Evolutionary conservation across 2,329 filamentous ascomycete species (phyloP).

Genomic region (Calonectria crousiana): DNA sequence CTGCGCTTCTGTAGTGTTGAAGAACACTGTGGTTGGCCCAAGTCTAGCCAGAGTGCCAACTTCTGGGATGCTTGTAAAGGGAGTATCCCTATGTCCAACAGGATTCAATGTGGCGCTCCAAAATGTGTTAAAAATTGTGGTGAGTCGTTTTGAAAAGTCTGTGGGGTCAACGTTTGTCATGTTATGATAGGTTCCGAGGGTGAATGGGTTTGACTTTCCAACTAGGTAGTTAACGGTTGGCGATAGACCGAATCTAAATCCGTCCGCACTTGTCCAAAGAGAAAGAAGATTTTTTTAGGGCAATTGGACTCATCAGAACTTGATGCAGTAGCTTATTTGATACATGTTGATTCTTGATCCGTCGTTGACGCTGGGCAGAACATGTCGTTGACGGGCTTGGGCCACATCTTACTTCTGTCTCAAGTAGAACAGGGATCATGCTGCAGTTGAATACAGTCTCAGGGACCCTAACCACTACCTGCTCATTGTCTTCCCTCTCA

Average conservation of each 20-base stretch:
- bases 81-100: background rate
- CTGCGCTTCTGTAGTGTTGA: no score
- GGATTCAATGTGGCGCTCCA: background rate
- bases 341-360: background rate
- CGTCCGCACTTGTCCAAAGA: background rate
- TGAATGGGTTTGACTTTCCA: background rate
- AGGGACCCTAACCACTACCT: no score
- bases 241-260: background rate
- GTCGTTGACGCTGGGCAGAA: background rate
- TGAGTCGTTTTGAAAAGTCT: background rate
- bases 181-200: no score
- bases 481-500: no score
- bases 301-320: background rate
- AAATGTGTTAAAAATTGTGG: constrained; percentile 1
- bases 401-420: background rate
- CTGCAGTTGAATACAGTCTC: background rate
- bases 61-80: background rate
- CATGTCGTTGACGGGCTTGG: background rate
- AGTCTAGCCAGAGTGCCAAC: no score
- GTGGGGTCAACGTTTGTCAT: no score
- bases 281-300: background rate
- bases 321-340: no score
- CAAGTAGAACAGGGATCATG: background rate
- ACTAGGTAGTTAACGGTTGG: background rate
- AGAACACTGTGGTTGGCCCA: no score